Evolutionary conservation across 768 basidiomycete species (phyloP).

Genomic region (Suillus sp.): DNA sequence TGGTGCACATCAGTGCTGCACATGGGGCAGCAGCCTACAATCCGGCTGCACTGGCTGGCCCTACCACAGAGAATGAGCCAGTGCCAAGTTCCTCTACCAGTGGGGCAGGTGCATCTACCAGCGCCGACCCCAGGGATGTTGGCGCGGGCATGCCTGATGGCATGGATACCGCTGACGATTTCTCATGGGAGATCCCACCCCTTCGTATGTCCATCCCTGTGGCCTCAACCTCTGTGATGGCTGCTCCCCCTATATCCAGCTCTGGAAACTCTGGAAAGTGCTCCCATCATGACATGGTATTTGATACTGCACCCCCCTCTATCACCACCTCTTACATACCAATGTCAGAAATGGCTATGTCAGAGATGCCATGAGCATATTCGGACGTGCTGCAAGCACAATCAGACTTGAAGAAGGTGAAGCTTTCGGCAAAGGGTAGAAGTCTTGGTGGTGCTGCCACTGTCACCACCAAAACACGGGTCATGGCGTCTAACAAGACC

Average conservation of each 20-base stretch:
- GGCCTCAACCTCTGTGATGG: background rate
- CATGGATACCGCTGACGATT: background rate
- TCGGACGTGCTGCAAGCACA: background rate
- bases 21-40: background rate
- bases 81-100: background rate
- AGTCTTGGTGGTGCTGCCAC: background rate
- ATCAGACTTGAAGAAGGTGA: background rate
- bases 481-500: background rate
- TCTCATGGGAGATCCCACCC: background rate
- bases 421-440: background rate
- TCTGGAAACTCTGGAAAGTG: background rate
- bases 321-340: background rate
- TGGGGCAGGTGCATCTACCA: background rate
- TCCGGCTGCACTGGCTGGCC: background rate
- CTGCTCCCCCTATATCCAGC: background rate
- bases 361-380: background rate
- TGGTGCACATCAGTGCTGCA: background rate
- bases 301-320: background rate
- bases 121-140: background rate
- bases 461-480: background rate
- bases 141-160: background rate
- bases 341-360: background rate
- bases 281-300: background rate
- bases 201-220: background rate
- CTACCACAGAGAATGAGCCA: background rate